Evolutionary conservation across 805 yeast genomes (phyloP).

Genomic region (Kregervanrija fluxuum): DNA sequence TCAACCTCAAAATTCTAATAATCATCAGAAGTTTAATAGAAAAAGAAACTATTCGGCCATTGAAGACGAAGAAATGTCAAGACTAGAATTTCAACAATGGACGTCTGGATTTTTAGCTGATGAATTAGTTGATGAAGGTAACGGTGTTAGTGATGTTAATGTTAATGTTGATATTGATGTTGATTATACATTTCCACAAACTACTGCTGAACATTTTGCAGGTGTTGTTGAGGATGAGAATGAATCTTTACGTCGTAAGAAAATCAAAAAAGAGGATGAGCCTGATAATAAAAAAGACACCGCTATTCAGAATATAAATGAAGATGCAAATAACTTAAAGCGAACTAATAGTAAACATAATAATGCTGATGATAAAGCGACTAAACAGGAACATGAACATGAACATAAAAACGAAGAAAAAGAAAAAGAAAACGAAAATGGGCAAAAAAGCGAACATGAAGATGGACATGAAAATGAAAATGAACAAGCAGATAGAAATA

Average conservation of each 20-base stretch:
- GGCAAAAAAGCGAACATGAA: no score
- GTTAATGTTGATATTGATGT: conserved; percentile 6
- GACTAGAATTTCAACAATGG: conserved; percentile 50
- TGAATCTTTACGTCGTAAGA: no score
- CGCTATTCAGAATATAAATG: no score
- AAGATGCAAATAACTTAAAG: no score
- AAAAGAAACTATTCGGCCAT: conserved; percentile 23
- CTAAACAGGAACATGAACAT: no score
- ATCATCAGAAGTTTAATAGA: conserved; percentile 1
- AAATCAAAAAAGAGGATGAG: no score
- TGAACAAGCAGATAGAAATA: conserved; percentile 19
- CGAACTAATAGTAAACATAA: no score
- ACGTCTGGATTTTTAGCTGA: conserved; percentile 41
- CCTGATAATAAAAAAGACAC: no score
- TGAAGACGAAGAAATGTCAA: conserved; percentile 37
- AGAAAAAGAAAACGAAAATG: no score
- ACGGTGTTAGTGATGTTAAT: conserved; percentile 9
- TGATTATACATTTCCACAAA: conserved; percentile 8
- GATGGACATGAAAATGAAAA: conserved; percentile 15
- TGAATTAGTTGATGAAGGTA: conserved; percentile 20
- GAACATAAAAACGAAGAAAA: no score
- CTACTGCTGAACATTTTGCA: conserved; percentile 9
- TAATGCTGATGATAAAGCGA: no score
- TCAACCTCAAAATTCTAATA: neutral
- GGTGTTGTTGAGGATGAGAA: conserved; percentile 3